These are phyloP conservation scores for Claviceps digitariae DNA, from an alignment of 2,329 filamentous ascomycete genomes.

Conservation along the genomic window DNA sequence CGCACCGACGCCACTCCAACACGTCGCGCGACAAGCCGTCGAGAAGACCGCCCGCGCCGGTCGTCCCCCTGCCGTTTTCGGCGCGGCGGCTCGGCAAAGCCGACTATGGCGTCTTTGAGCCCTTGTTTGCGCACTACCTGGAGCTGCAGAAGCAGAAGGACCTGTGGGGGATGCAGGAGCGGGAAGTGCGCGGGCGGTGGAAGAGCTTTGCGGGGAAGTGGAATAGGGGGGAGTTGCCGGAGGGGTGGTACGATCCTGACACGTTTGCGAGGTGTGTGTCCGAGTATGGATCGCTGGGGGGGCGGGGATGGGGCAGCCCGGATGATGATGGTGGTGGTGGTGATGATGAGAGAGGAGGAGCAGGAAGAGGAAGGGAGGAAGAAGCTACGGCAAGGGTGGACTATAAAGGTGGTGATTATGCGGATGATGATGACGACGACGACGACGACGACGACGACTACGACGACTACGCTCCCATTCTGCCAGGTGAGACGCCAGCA, in stretches of 20 bases:
- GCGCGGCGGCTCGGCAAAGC: slow-evolving; percentile 53
- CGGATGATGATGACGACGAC: slow-evolving; percentile 23
- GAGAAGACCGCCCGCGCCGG: not conserved
- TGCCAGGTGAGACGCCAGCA: slow-evolving; percentile 9
- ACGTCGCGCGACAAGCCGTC: not conserved
- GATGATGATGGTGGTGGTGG: not conserved
- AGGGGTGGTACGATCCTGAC: slow-evolving; percentile 85
- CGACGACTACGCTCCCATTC: slow-evolving; percentile 41
- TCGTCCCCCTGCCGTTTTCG: slow-evolving; percentile 44
- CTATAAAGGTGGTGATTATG: not conserved
- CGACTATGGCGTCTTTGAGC: slow-evolving; percentile 51
- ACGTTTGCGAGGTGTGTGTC: slow-evolving; percentile 36
- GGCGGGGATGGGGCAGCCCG: not conserved
- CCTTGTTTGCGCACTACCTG: slow-evolving; percentile 72
- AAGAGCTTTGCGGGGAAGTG: slow-evolving; percentile 87
- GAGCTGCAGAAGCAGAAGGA: slow-evolving; percentile 73
- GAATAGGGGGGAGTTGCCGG: slow-evolving; percentile 77
- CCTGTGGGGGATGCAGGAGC: slow-evolving; percentile 54
- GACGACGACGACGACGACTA: slow-evolving; percentile 27
- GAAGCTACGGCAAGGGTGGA: not conserved
- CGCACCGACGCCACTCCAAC: slow-evolving; percentile 9
- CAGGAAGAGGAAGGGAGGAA: slow-evolving; percentile 8
- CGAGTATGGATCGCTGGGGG: slow-evolving; percentile 9
- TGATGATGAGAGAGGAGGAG: slow-evolving; percentile 3
- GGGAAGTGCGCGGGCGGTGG: slow-evolving; percentile 74